Evolutionary conservation across 139 green algal species (phyloP), one percentile per base, ranked within the genome.

Genomic region (Chlorella sorokiniana): DNA sequence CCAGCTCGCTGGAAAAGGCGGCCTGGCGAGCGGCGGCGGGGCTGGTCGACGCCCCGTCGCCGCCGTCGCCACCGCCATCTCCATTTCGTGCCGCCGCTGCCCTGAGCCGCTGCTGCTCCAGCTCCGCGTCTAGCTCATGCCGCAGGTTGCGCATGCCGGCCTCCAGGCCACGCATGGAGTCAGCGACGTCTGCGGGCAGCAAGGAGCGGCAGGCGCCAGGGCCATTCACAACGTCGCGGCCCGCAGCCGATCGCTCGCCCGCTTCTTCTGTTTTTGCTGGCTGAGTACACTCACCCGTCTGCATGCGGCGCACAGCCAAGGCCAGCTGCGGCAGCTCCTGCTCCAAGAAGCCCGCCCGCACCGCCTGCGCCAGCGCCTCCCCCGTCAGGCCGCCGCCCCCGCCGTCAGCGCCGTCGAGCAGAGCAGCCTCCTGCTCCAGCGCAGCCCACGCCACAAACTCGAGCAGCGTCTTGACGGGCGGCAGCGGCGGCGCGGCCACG

Each of bases 401-500:
- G 65, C 44, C 14, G n/a, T 10, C 67, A 18, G 64, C n/a, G 31
- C 33, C 31, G 40, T 61, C 31, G 18, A 69, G 29, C 18, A 6
- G 70, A 3, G 62, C 67, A 11, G 4, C 41, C 69, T 82, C 71
- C 20, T 81, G 68, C 38, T 82, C 40, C 35, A 79, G 41, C 38
- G 72, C 73, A 56, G 67, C 76, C 83, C 86, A 89, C 3, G 83
- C 72, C 37, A 89, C 82, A 69, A 86, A 89, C 29, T 89, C 83
- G 2, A 89, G 73, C 61, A 89, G 74, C 8, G 64, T 84, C 20
- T 65, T 64, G 4, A 79, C 27, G 22, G 40, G 40, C 14, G 79
- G 70, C n/a, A 33, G 48, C 18, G 31, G 68, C 11, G 31, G 68
- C 18, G 38, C 59, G n/a, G n/a, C n/a, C n/a, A n/a, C 11, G 35